These are phyloP conservation scores for Phytophthora hibernalis DNA, from an alignment of 352 stramenopile species.

Conservation along the genomic window DNA sequence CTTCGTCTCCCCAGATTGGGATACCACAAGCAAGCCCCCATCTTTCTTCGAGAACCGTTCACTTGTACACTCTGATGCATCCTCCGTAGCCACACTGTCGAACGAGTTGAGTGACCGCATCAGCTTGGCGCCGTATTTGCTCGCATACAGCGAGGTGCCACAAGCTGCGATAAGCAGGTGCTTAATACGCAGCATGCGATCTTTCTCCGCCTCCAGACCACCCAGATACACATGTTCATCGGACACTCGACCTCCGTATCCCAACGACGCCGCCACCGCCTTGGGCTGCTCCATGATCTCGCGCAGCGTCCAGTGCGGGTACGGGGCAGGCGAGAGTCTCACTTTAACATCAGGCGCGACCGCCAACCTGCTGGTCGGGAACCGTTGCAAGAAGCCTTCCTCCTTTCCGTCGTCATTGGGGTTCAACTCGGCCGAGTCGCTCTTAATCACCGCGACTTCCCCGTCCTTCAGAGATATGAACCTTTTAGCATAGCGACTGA, in stretches of 20 bases:
- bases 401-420: constrained; percentile 77
- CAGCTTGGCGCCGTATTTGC: constrained; percentile 95
- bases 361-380: constrained; percentile 90
- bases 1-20: constrained; percentile 98
- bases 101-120: constrained; percentile 98
- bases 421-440: constrained; percentile 94
- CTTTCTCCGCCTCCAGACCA: constrained; percentile 92
- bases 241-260: constrained; percentile 94
- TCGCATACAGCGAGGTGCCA: constrained; percentile 95
- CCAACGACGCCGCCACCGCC: constrained; percentile 93
- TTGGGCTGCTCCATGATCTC: constrained; percentile 97
- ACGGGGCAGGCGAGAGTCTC: constrained; percentile 92
- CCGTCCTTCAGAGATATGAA: constrained; percentile 98
- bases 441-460: constrained; percentile 95
- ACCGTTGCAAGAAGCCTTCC: constrained; percentile 81
- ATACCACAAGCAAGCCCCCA: constrained; percentile 95
- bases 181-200: constrained; percentile 92
- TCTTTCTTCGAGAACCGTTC: constrained; percentile 91
- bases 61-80: constrained; percentile 92
- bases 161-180: constrained; percentile 96
- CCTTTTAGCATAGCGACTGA: constrained; percentile 96
- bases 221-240: constrained; percentile 95
- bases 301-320: constrained; percentile 97
- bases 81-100: constrained; percentile 91
- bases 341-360: constrained; percentile 95